Evolutionary conservation across 1,139 yeast species (phyloP), one percentile per base, ranked within the genome.

Genomic region (Yamadazyma spencermartinsiae): DNA sequence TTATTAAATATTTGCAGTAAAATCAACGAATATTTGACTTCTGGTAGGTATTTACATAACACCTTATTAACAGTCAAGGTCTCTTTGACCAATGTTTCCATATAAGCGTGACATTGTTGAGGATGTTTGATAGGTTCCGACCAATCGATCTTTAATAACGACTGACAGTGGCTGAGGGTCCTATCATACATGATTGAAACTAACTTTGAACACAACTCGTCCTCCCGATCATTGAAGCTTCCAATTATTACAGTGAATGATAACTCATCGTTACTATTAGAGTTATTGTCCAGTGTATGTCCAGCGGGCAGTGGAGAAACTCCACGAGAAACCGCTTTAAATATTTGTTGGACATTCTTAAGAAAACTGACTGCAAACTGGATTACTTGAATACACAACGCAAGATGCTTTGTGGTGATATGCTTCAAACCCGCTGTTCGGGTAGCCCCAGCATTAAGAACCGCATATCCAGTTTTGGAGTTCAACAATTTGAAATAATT

Each of bases 361-460:
- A 68, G 49, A 4, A 68, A 51, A 1, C 54, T 52, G 10, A 65
- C 46, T 62, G 59, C 49, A 66, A 70, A 59, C 63, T 76, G 61
- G 63, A 72, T 51, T 60, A 76, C 58, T 46, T 85, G 89, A 2
- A 83, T 78, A 30, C 87, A 79, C 28, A 85, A 65, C 0, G 90
- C 85, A 41, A 86, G 60, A 55, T 85, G 88, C 48, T 80, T 82
- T 2, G 90, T 84, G 4, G 88, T 82, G 35, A 86, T 85, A 51
- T 84, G 89, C 49, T 78, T 80, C 39, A 86, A 65, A 0, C 88
- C 89, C 0, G 90, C 88, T 0, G 88, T 78, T 44, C 80, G 65
- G 1, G 87, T 83, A 0, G 94, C 94, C 25, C 87, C 88, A 1
- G 92, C 90, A 33, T 83, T 85, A 31, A 86, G 63, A 33, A 86